These are phyloP conservation scores for Pythium plurisporium DNA, from an alignment of 352 stramenopile genomes.

Conservation along the genomic window DNA sequence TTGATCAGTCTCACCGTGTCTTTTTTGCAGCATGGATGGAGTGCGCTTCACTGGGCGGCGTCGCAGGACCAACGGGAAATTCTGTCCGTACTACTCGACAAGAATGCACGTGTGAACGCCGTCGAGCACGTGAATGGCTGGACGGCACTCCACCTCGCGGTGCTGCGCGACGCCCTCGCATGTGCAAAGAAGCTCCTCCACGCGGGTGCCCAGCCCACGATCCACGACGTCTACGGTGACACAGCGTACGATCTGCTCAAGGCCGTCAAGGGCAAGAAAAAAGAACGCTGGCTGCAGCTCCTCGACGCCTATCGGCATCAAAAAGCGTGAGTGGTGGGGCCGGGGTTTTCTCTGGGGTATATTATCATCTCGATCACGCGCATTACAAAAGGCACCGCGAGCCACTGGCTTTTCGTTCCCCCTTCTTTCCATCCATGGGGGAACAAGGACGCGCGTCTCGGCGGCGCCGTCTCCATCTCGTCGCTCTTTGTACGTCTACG, in stretches of 20 bases:
- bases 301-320: constrained; percentile 27
- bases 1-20: too few species aligned
- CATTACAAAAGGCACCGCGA: too few species aligned
- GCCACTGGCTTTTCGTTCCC: too few species aligned
- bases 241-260: constrained; percentile 34
- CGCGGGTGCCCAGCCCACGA: constrained; percentile 29
- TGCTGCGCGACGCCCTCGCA: constrained; percentile 38
- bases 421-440: too few species aligned
- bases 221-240: constrained; percentile 59
- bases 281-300: constrained; percentile 35
- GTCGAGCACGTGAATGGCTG: constrained; percentile 72
- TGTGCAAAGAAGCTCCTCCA: constrained; percentile 49
- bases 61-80: constrained; percentile 59
- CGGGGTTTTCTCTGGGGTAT: neutral
- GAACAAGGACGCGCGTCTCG: too few species aligned
- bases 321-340: neutral
- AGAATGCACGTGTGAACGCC: constrained; percentile 39
- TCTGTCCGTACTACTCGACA: constrained; percentile 40
- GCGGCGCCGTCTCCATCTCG: too few species aligned
- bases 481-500: constrained; percentile 31
- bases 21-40: constrained; percentile 64
- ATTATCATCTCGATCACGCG: too few species aligned
- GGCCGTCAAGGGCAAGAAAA: constrained; percentile 39
- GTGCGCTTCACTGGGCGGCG: constrained; percentile 68
- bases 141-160: constrained; percentile 62